Conservation (phyloP, 805 yeast genomes). For the Saturnispora hagleri region DNA sequence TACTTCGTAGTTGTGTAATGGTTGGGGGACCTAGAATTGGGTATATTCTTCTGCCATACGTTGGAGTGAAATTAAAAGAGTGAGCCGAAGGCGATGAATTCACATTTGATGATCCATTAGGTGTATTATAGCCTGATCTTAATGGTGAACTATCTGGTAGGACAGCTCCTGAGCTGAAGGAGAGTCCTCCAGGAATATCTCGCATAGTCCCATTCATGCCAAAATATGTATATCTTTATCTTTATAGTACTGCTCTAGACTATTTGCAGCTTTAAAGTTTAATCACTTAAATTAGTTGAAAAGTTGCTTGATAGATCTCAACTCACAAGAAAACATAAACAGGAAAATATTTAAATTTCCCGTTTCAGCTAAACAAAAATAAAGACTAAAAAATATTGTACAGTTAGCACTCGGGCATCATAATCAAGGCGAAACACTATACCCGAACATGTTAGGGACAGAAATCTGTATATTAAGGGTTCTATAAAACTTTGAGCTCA, state of each 20-base stretch:
- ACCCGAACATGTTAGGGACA: background rate
- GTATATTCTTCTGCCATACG: slow-evolving; percentile 22
- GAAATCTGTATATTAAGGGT: background rate
- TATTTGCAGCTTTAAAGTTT: background rate
- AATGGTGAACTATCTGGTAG: slow-evolving; percentile 5
- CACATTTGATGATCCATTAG: background rate
- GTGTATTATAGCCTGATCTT: slow-evolving; percentile 1
- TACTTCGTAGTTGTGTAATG: background rate
- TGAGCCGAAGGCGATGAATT: slow-evolving; percentile 19
- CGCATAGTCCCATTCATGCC: background rate
- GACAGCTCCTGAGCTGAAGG: background rate
- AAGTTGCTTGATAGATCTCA: background rate
- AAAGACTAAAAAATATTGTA: background rate
- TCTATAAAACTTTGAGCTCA: no score
- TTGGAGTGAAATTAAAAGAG: slow-evolving; percentile 25
- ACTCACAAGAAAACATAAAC: background rate
- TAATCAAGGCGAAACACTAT: background rate
- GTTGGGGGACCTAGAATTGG: slow-evolving; percentile 17
- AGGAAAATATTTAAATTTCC: slow-evolving; percentile 2
- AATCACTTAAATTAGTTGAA: background rate
- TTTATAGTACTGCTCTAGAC: background rate
- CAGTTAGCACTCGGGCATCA: background rate
- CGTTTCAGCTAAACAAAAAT: slow-evolving; percentile 3
- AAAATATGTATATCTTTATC: background rate
- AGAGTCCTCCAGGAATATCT: slow-evolving; percentile 6